Base-by-base conservation (phyloP, 2,329 filamentous ascomycete species). In the Cladosporium velox region DNA sequence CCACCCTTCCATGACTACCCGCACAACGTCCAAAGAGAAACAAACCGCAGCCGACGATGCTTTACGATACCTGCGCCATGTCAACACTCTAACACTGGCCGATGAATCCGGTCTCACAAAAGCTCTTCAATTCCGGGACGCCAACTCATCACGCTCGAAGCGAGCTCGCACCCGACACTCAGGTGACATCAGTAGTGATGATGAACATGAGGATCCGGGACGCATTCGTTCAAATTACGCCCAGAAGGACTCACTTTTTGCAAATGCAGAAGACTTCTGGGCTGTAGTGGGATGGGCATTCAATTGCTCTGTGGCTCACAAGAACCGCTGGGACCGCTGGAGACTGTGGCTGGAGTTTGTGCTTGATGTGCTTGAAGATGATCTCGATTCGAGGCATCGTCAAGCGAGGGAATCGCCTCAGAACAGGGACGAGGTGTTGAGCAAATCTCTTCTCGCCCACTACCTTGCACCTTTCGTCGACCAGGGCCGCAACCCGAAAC, bases 201-300 rank as follows among this genome's bases (percentile, higher is more conserved):
- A 55, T n/a, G 67, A 71, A 10, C 61, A 59, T 6, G 66, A 67
- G 21, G 77, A 80, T 12, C 84, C 86, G 2, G 81, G 82, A 0
- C 85, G 80, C 11, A 79, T 93, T 41, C 81, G 83, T 51, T 83
- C 86, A 7, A 82, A 84, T 11, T 82, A 92, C 66, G 88, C 89
- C 1, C 85, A 86, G 60, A 81, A 85, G 15, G 84, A 87, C 52
- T 89, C 90, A 34, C 69, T 97, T 1, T 97, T 91, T 87, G 81
- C 80, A 18, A 85, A 87, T n/a, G 91, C 90, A 0, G 88, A 91
- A 67, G 92, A 96, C 74, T 96, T 98, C 73, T 99, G 95, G 92
- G 86, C 88, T 51, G 86, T 91, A 0, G 85, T 95, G 0, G 95
- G 94, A 3, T 98, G 95, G 95, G 90, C 91, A 0, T 93, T 98